Evolutionary conservation across 306 rosid species (phyloP), one percentile per base, ranked within the genome.

Genomic region (Gastrolobium bilobum): DNA sequence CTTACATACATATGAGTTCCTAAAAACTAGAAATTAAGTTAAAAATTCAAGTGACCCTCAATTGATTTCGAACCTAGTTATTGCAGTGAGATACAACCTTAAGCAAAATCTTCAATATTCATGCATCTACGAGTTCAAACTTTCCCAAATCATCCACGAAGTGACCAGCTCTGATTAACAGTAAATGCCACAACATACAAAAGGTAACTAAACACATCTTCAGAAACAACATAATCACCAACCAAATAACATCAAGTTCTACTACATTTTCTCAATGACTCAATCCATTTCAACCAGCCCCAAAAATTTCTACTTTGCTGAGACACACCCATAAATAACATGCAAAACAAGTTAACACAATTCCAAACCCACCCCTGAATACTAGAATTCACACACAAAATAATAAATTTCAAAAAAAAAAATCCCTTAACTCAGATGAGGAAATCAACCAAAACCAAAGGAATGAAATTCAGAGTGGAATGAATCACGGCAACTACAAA

Each of bases 401-500:
- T 6, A 0, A 47, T 42, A 63, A 79, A 26, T 14, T 57, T 29
- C 6, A 10, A 4, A 5, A 63, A 11, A 3, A 48, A 10, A 6
- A 10, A 52, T 47, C 73, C 86, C 68, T 34, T 14, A 31, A 68
- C 65, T 47, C 34, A 38, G 9, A 71, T 35, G 14, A 71, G 34
- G 72, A 75, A 52, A 88, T 29, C 63, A 78, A 79, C 34, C 10
- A 73, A 68, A 74, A 10, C 46, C 58, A 38, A 75, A 40, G 29
- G n/a, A 84, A 40, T 30, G 9, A 64, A 40, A 15, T 79, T 71
- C 42, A 38, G 46, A 38, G 59, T 48, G 2, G n/a, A 79, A 58
- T 42, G 54, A 74, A 85, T 84, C 83, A 75, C 14, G 64, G 66
- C n/a, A 85, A 61, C 63, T 50, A 10, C 63, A 83, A 81, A 51